phyloP scores from a whole-genome alignment of 164 flowering plant genomes.

The Kingdonia uniflora region DNA sequence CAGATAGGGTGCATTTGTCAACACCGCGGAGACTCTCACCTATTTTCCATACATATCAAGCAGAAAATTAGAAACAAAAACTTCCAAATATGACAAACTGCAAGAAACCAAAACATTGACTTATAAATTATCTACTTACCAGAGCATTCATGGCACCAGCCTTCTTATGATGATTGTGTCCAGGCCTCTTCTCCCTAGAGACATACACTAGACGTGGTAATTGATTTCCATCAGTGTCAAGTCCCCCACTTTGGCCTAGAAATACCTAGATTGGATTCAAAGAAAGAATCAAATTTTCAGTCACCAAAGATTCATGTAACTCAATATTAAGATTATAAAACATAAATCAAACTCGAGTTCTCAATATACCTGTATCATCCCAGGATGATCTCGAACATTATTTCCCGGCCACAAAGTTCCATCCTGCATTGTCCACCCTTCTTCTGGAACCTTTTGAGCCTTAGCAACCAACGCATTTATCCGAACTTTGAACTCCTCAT shows the following conservation, averaged over 20 bases:
- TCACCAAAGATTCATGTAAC: neutral
- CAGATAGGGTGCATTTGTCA: constrained; percentile 55
- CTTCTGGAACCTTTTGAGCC: constrained; percentile 66
- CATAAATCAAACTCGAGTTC: neutral
- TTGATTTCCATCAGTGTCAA: constrained; percentile 55
- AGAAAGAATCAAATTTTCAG: neutral
- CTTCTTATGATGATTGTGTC: constrained; percentile 65
- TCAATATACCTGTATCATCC: constrained; percentile 59
- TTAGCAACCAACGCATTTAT: constrained; percentile 65
- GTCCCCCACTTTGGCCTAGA: constrained; percentile 58
- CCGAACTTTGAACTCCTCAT: constrained; percentile 68
- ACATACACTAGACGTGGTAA: constrained; percentile 64
- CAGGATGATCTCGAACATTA: constrained; percentile 72
- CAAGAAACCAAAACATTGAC: neutral
- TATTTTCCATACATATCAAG: constrained; percentile 13
- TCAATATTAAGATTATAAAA: neutral
- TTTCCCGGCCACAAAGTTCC: constrained; percentile 86
- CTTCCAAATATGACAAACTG: too few species aligned
- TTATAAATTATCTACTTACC: constrained; percentile 22
- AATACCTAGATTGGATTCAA: constrained; percentile 32
- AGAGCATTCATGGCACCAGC: constrained; percentile 82
- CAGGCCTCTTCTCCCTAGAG: constrained; percentile 67
- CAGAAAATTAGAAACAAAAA: constrained; percentile 1
- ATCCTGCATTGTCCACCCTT: constrained; percentile 79
- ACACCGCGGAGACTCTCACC: constrained; percentile 68